Conservation (phyloP, 2,329 filamentous ascomycete genomes). For the Phyllosticta citrichinensis region DNA sequence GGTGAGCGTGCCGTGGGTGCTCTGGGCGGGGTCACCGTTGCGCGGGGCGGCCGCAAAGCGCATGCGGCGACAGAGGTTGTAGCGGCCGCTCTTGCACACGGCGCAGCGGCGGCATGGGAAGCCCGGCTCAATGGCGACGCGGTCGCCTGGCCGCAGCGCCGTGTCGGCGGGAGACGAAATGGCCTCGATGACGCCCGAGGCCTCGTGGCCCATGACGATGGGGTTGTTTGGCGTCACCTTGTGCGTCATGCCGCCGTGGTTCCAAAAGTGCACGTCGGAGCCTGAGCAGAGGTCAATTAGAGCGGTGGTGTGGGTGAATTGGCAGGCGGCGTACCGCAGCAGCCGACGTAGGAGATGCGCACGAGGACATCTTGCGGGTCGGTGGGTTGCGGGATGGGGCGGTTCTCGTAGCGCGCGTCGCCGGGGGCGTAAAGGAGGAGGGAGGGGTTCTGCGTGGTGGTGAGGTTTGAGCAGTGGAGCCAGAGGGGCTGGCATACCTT, state of each 20-base stretch:
- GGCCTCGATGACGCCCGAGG: constrained; percentile 1
- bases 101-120: constrained; percentile 9
- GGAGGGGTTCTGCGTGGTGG: constrained; percentile 27
- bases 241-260: constrained; percentile 9
- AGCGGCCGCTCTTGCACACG: constrained; percentile 45
- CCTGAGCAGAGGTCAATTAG: not conserved
- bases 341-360: constrained; percentile 34
- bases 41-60: constrained; percentile 71
- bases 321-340: constrained; percentile 24
- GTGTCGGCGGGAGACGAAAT: not conserved
- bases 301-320: not conserved
- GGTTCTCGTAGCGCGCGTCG: constrained; percentile 29
- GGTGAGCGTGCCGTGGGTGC: constrained; percentile 8
- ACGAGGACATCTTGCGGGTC: constrained; percentile 33
- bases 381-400: constrained; percentile 25
- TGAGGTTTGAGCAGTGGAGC: not conserved
- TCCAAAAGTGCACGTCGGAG: constrained; percentile 10
- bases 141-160: not conserved
- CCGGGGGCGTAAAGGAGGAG: constrained; percentile 32
- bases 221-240: constrained; percentile 1
- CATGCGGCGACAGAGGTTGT: constrained; percentile 80
- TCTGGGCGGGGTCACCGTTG: not conserved
- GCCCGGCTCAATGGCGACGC: constrained; percentile 8
- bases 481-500: not conserved
- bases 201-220: constrained; percentile 11